A percentile compares a stretch with the other conserved stretches of the same genome.
phyloP scores from a whole-genome alignment of 768 basidiomycete genomes.

The Pleurotus salmoneostramineus region DNA sequence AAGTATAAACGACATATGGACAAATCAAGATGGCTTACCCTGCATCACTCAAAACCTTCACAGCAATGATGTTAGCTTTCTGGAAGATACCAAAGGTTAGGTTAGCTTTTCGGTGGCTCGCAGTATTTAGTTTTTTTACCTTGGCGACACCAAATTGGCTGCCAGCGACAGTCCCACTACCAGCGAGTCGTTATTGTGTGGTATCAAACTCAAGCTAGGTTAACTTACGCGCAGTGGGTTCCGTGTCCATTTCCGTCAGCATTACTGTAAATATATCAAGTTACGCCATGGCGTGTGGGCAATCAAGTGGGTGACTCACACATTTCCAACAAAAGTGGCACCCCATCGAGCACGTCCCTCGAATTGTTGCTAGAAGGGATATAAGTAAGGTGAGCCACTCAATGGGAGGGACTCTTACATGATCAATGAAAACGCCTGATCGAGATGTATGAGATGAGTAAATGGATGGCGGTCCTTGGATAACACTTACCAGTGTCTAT shows the following conservation, averaged over 20 bases:
- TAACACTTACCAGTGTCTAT: slow-evolving; percentile 21
- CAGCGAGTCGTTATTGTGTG: neutral
- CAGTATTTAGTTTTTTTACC: neutral
- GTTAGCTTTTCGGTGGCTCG: neutral
- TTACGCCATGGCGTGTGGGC: slow-evolving; percentile 15
- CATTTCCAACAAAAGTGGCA: slow-evolving; percentile 21
- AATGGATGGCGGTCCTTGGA: neutral
- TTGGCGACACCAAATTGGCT: slow-evolving; percentile 30
- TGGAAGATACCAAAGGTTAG: slow-evolving; percentile 19
- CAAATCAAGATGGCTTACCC: slow-evolving; percentile 18
- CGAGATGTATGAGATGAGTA: neutral
- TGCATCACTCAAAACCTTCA: slow-evolving; percentile 35
- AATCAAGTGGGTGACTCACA: too few relatives aligned
- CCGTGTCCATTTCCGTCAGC: slow-evolving; percentile 41
- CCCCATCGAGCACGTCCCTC: slow-evolving; percentile 40
- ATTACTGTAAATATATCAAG: slow-evolving; percentile 6
- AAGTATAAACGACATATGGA: neutral
- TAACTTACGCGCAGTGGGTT: slow-evolving; percentile 31
- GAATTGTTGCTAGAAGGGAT: slow-evolving; percentile 25
- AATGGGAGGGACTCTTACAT: slow-evolving; percentile 14
- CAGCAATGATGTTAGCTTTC: slow-evolving; percentile 30
- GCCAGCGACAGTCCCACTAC: slow-evolving; percentile 30
- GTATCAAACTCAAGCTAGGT: neutral
- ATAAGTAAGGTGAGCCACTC: neutral
- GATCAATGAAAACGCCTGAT: slow-evolving; percentile 17